These are phyloP conservation scores for Pelargonium australe DNA, from an alignment of 441 rosid genomes.

Conservation along the genomic window DNA sequence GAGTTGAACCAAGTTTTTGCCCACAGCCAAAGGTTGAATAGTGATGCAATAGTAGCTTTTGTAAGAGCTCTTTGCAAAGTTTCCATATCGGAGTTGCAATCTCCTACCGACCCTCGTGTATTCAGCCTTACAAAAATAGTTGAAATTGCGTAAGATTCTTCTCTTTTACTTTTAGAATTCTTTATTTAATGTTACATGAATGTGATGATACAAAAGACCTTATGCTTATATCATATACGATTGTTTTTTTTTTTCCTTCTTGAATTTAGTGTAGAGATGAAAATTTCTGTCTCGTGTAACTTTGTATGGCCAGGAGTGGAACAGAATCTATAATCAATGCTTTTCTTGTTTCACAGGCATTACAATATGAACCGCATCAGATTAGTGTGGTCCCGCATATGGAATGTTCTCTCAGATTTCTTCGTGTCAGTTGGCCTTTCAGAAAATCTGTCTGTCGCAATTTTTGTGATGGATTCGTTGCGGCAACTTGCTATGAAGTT, in stretches of 20 bases:
- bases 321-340: not conserved
- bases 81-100: constrained; percentile 89
- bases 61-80: constrained; percentile 96
- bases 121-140: constrained; percentile 97
- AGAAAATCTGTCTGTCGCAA: constrained; percentile 96
- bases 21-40: constrained; percentile 88
- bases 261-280: not conserved
- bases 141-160: constrained; percentile 86
- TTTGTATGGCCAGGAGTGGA: not conserved
- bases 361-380: constrained; percentile 98
- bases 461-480: constrained; percentile 97
- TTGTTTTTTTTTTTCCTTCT: not conserved
- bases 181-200: not conserved
- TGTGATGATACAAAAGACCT: not conserved
- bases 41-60: constrained; percentile 95
- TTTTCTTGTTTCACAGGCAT: constrained; percentile 56
- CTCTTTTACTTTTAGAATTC: constrained; percentile 12
- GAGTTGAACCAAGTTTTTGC: constrained; percentile 97
- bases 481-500: constrained; percentile 99
- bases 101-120: constrained; percentile 96
- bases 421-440: constrained; percentile 97
- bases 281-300: not conserved
- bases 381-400: constrained; percentile 95
- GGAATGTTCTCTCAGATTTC: constrained; percentile 97
- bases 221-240: not conserved